phyloP scores from a whole-genome alignment of 257 asterid species.

The Handroanthus guayacan region DNA sequence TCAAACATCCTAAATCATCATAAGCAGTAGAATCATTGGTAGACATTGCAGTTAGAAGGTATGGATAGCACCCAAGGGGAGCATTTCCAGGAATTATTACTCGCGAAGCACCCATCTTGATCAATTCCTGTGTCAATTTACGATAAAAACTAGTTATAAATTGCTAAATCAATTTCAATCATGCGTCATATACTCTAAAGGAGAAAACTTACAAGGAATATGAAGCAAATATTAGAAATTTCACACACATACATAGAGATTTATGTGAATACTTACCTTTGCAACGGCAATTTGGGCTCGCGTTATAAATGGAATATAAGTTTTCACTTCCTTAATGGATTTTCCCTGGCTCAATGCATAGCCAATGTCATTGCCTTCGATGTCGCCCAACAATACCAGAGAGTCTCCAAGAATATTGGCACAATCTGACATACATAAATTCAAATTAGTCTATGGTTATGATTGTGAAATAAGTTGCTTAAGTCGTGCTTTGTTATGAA shows the following conservation, averaged over 20 bases:
- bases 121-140: background rate
- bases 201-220: no score
- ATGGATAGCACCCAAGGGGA: conserved; percentile 33
- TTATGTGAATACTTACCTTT: background rate
- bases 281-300: conserved; percentile 17
- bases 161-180: no score
- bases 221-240: no score
- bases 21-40: background rate
- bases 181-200: no score
- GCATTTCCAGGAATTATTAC: conserved; percentile 26
- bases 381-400: conserved; percentile 33
- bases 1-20: background rate
- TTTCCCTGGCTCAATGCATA: conserved; percentile 30
- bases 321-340: conserved; percentile 32
- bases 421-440: background rate
- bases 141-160: no score
- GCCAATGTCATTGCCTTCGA: conserved; percentile 42
- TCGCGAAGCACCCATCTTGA: conserved; percentile 34
- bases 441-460: no score
- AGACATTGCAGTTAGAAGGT: background rate
- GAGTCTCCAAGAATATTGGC: conserved; percentile 25
- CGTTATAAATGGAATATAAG: background rate
- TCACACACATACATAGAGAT: no score
- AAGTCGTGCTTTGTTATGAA: background rate
- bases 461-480: no score